These are phyloP conservation scores for Capsicum chinense DNA, from an alignment of 257 asterid genomes.

Conservation along the genomic window DNA sequence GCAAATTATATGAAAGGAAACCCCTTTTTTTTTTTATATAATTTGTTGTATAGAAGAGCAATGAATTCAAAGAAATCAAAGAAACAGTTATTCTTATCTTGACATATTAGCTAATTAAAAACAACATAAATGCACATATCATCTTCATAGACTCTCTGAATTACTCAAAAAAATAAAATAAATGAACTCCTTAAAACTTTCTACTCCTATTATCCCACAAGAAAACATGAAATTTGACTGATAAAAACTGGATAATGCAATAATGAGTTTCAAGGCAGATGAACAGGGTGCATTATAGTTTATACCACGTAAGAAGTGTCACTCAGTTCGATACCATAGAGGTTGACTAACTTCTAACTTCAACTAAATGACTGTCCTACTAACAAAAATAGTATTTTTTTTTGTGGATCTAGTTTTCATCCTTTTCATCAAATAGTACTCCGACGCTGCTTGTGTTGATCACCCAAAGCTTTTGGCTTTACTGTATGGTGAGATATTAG, in stretches of 20 bases:
- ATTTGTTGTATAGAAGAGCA: not conserved
- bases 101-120: no score
- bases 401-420: no score
- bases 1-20: not conserved
- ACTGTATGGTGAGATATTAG: no score
- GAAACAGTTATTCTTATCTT: not conserved
- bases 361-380: constrained; percentile 7
- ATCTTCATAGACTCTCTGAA: not conserved
- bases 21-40: not conserved
- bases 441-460: no score
- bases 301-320: not conserved
- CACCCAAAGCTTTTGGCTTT: no score
- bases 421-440: no score
- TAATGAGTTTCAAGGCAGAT: not conserved
- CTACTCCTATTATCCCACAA: not conserved
- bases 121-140: not conserved
- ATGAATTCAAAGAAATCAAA: not conserved
- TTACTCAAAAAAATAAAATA: not conserved
- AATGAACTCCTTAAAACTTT: not conserved
- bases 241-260: constrained; percentile 9
- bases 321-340: not conserved
- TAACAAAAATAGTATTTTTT: not conserved
- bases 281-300: no score
- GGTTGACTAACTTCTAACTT: not conserved
- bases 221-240: not conserved